Evolutionary conservation across 202 grass and related monocot genomes (phyloP).

Genomic region (Zizania palustris): DNA sequence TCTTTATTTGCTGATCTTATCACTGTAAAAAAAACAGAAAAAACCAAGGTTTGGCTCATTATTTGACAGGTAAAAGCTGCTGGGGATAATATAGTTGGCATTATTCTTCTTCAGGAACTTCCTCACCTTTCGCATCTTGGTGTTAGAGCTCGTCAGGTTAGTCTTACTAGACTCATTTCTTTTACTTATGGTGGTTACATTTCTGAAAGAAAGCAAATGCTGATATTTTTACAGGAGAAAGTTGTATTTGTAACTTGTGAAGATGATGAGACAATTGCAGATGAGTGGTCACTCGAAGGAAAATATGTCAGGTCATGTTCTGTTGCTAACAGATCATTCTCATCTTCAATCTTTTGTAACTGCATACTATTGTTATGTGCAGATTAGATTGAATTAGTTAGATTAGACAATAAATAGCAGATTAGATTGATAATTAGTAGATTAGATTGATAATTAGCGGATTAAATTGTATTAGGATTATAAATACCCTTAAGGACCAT

Average conservation of each 20-base stretch:
- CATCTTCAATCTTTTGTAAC: neutral
- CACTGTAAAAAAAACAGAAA: constrained; percentile 14
- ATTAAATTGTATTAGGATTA: too few species aligned
- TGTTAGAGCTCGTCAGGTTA: constrained; percentile 95
- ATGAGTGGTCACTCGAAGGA: constrained; percentile 59
- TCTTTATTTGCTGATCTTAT: constrained; percentile 29
- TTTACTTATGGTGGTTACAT: constrained; percentile 28
- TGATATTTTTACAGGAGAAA: constrained; percentile 71
- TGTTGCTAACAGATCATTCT: constrained; percentile 28
- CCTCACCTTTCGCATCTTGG: constrained; percentile 99
- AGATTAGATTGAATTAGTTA: too few species aligned
- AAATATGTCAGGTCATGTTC: constrained; percentile 78
- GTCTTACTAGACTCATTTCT: constrained; percentile 47
- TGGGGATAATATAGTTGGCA: constrained; percentile 86
- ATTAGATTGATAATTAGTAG: too few species aligned
- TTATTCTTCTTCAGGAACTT: constrained; percentile 91
- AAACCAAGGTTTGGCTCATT: constrained; percentile 16
- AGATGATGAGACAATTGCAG: constrained; percentile 74
- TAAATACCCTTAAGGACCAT: too few species aligned
- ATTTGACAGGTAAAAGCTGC: constrained; percentile 83
- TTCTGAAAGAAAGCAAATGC: constrained; percentile 38
- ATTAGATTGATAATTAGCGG: too few species aligned
- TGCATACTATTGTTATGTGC: too few species aligned
- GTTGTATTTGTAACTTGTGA: constrained; percentile 90
- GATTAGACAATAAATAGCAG: too few species aligned